phyloP scores from a whole-genome alignment of 1,284 basidiomycete species.

The Puccinia horiana region DNA sequence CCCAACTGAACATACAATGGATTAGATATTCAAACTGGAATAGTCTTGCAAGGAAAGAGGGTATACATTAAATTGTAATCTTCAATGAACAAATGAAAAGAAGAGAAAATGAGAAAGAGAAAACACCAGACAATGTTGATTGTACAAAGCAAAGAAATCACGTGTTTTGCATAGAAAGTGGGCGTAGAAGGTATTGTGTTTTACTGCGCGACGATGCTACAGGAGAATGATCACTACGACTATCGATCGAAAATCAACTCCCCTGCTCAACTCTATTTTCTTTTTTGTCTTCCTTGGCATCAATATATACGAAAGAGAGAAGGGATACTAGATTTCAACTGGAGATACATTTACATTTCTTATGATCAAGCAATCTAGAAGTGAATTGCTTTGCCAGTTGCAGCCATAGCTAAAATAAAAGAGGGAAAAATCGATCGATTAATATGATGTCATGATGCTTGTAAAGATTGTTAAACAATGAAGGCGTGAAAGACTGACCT shows the following conservation, averaged over 20 bases:
- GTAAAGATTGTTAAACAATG: slow-evolving; percentile 61
- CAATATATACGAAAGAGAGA: neutral
- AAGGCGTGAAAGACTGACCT: slow-evolving; percentile 28
- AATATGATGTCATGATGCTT: neutral
- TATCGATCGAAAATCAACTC: neutral
- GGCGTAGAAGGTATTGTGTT: neutral
- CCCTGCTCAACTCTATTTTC: neutral
- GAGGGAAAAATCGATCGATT: slow-evolving; percentile 5
- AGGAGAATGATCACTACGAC: neutral
- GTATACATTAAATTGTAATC: neutral
- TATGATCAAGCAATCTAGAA: slow-evolving; percentile 12
- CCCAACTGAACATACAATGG: no score
- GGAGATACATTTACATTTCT: neutral
- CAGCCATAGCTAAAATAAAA: slow-evolving; percentile 39
- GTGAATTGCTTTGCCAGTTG: slow-evolving; percentile 43
- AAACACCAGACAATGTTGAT: neutral
- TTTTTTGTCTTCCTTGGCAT: neutral
- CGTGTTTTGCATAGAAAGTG: neutral
- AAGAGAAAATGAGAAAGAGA: neutral
- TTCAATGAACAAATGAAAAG: no score
- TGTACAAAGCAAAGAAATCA: neutral
- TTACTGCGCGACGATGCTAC: neutral
- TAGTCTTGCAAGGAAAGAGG: no score
- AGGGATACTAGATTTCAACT: neutral
- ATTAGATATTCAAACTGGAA: no score